These are phyloP conservation scores for Pseudogymnoascus sp. DNA, from an alignment of 2,329 filamentous ascomycete species.

Conservation along the genomic window DNA sequence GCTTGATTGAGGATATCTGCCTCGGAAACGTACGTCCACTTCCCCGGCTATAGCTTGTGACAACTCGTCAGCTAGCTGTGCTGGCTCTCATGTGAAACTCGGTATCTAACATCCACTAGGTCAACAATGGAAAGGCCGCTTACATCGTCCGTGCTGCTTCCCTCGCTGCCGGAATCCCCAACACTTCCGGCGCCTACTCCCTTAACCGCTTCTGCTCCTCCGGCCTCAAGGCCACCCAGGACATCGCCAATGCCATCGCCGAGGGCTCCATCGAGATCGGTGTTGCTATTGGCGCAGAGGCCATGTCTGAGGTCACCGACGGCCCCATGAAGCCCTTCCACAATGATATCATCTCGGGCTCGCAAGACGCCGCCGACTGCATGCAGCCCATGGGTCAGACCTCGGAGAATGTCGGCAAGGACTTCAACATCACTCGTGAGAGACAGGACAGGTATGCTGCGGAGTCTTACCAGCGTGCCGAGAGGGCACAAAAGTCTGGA, in stretches of 20 bases:
- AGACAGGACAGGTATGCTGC: slow-evolving; percentile 77
- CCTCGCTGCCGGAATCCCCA: slow-evolving; percentile 87
- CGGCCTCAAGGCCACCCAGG: slow-evolving; percentile 87
- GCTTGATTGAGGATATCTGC: slow-evolving; percentile 80
- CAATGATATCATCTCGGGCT: slow-evolving; percentile 60
- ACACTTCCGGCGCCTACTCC: slow-evolving; percentile 71
- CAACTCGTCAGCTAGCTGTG: slow-evolving; percentile 20
- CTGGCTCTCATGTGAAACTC: slow-evolving; percentile 4
- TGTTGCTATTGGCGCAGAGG: slow-evolving; percentile 79
- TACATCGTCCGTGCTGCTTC: slow-evolving; percentile 86
- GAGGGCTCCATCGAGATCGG: slow-evolving; percentile 77
- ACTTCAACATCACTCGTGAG: slow-evolving; percentile 77
- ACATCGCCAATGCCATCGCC: slow-evolving; percentile 82
- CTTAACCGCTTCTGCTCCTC: slow-evolving; percentile 97
- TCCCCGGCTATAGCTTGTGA: slow-evolving; percentile 10
- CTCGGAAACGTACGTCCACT: slow-evolving; percentile 67
- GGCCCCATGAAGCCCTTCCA: slow-evolving; percentile 65
- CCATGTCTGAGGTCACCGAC: slow-evolving; percentile 71
- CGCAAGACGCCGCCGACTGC: slow-evolving; percentile 73
- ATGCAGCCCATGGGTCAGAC: slow-evolving; percentile 98
- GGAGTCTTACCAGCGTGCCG: slow-evolving; percentile 79
- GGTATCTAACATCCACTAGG: slow-evolving; percentile 36
- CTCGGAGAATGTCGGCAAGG: slow-evolving; percentile 85
- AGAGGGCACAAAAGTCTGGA: slow-evolving; percentile 81
- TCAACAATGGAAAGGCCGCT: slow-evolving; percentile 74